Evolutionary conservation across 495 filamentous ascomycete genomes (phyloP).

Genomic region (Penicillium coprophilum): DNA sequence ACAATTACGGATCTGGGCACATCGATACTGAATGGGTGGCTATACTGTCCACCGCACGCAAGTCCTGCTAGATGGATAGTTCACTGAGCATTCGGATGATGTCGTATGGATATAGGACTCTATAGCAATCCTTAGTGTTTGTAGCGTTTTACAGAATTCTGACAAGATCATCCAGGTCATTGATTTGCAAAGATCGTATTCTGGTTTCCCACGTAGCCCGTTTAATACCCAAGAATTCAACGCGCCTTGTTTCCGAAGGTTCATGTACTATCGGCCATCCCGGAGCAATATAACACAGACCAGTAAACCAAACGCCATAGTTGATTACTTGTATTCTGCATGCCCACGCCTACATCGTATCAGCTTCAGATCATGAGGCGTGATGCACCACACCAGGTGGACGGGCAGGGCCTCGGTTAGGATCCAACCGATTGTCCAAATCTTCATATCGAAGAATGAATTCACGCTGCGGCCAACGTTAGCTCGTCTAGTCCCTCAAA

Average conservation of each 20-base stretch:
- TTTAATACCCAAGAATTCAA: conserved; percentile 31
- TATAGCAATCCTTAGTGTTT: background rate
- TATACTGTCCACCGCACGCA: conserved; percentile 36
- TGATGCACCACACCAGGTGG: conserved; percentile 39
- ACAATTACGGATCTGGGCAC: conserved; percentile 32
- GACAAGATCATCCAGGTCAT: conserved; percentile 29
- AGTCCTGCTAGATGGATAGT: conserved; percentile 17
- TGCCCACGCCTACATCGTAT: conserved; percentile 8
- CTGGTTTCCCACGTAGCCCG: conserved; percentile 27
- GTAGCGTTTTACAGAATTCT: background rate
- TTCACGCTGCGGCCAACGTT: conserved; percentile 55
- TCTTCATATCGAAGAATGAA: conserved; percentile 78
- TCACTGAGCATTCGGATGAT: background rate
- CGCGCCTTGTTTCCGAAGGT: conserved; percentile 28
- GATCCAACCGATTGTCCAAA: conserved; percentile 60
- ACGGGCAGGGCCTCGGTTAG: conserved; percentile 37
- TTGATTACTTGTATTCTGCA: conserved; percentile 25
- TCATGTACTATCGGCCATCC: conserved; percentile 29
- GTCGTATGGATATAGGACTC: background rate
- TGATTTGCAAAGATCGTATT: conserved; percentile 31
- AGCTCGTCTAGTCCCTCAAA: background rate
- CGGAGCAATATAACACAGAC: conserved; percentile 34
- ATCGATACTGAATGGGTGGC: conserved; percentile 35
- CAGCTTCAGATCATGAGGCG: conserved; percentile 37
- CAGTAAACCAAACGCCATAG: conserved; percentile 40